A percentile compares a stretch with the other conserved stretches of the same genome.
Conservation (phyloP, 192 early-diverging fungal species). For the Linderina pennispora region DNA sequence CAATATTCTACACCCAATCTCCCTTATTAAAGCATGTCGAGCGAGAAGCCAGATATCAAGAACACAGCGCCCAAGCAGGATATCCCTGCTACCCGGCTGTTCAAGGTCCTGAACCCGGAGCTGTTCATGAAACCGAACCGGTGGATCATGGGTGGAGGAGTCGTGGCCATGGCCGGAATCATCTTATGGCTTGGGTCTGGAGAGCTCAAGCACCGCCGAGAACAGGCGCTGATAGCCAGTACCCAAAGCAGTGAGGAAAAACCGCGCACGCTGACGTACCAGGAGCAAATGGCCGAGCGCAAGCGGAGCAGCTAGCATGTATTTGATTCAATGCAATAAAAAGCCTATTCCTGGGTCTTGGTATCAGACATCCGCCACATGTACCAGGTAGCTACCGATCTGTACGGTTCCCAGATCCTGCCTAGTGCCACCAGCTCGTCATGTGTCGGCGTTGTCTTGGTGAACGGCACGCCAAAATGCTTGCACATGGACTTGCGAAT, state of each 20-base stretch:
- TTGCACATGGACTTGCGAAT: slow-evolving; percentile 58
- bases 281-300: slow-evolving; percentile 32
- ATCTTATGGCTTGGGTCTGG: slow-evolving; percentile 34
- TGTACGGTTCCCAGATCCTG: slow-evolving; percentile 58
- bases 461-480: slow-evolving; percentile 53
- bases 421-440: slow-evolving; percentile 53
- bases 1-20: no score
- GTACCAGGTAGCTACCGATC: slow-evolving; percentile 57
- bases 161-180: slow-evolving; percentile 22
- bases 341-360: slow-evolving; percentile 31
- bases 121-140: slow-evolving; percentile 44
- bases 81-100: slow-evolving; percentile 35
- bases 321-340: slow-evolving; percentile 3
- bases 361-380: slow-evolving; percentile 54
- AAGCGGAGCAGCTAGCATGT: slow-evolving; percentile 5
- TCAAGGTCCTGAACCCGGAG: slow-evolving; percentile 44
- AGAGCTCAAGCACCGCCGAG: slow-evolving; percentile 24
- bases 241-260: neutral
- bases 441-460: slow-evolving; percentile 43
- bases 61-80: slow-evolving; percentile 14
- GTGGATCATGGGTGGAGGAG: slow-evolving; percentile 39
- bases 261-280: slow-evolving; percentile 28
- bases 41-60: neutral
- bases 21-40: no score
- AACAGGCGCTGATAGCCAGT: slow-evolving; percentile 3